phyloP scores from a whole-genome alignment of 352 stramenopile genomes.

The Phytopythium sindhum region DNA sequence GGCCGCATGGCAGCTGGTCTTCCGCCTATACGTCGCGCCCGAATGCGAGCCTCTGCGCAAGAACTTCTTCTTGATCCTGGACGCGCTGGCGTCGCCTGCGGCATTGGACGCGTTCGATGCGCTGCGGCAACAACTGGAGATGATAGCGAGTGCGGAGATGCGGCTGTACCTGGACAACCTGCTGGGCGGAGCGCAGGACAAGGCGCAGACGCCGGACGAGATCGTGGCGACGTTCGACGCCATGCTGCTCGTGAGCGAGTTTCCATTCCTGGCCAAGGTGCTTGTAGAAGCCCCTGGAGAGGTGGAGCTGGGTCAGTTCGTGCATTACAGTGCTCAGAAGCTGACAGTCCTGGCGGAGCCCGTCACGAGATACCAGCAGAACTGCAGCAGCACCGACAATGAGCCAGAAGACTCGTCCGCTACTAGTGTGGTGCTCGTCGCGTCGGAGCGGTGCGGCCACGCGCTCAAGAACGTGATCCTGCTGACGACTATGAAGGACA shows the following conservation, averaged over 20 bases:
- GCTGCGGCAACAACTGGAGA: slow-evolving; percentile 9
- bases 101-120: not conserved
- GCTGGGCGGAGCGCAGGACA: slow-evolving; percentile 15
- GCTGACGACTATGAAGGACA: slow-evolving; percentile 56
- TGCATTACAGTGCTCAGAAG: slow-evolving; percentile 54
- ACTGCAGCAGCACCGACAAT: not conserved
- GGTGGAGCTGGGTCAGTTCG: slow-evolving; percentile 31
- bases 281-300: slow-evolving; percentile 28
- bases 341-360: slow-evolving; percentile 47
- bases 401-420: slow-evolving; percentile 20
- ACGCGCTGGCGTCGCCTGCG: slow-evolving; percentile 25
- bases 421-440: slow-evolving; percentile 66
- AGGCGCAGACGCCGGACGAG: slow-evolving; percentile 12
- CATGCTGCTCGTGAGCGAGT: slow-evolving; percentile 58
- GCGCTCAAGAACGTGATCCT: slow-evolving; percentile 73
- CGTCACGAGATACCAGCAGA: slow-evolving; percentile 42
- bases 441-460: slow-evolving; percentile 68
- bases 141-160: slow-evolving; percentile 36
- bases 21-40: slow-evolving; percentile 49
- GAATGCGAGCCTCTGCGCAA: slow-evolving; percentile 47
- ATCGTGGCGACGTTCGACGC: slow-evolving; percentile 42
- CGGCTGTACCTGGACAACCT: slow-evolving; percentile 30
- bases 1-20: slow-evolving; percentile 50
- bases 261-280: slow-evolving; percentile 46
- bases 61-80: slow-evolving; percentile 63